phyloP scores from a whole-genome alignment of 2,329 filamentous ascomycete genomes.

The Colletotrichum orchidophilum region DNA sequence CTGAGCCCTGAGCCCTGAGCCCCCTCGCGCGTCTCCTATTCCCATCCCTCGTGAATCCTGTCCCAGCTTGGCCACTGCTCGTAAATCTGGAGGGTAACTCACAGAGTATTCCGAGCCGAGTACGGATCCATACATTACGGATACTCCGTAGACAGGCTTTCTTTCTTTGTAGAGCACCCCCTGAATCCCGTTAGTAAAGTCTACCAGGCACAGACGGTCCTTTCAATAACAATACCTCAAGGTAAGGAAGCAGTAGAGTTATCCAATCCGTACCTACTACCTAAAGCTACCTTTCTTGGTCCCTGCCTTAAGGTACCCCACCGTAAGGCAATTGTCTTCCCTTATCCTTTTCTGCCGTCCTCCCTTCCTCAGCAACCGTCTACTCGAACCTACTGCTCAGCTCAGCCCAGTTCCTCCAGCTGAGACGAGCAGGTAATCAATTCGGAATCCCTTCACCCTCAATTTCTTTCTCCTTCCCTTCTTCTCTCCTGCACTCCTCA shows the following conservation, averaged over 20 bases:
- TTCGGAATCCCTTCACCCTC: background rate
- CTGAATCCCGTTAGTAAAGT: background rate
- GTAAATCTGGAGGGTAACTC: background rate
- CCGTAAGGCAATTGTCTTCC: background rate
- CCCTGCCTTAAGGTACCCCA: background rate
- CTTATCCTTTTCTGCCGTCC: background rate
- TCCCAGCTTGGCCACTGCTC: background rate
- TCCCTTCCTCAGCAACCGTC: background rate
- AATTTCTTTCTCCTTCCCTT: background rate
- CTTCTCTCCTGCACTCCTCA: background rate
- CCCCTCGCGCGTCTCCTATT: background rate
- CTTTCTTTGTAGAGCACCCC: background rate
- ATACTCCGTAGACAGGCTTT: background rate
- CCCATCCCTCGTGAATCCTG: background rate
- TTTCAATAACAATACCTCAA: no score
- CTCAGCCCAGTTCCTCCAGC: background rate
- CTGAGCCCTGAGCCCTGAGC: background rate
- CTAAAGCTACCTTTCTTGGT: background rate
- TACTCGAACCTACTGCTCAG: background rate
- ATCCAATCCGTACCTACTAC: background rate
- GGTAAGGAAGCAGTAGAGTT: background rate
- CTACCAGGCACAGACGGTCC: no score
- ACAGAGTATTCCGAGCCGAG: background rate
- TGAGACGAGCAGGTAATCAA: background rate
- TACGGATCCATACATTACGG: no score